phyloP scores from a whole-genome alignment of 2,329 filamentous ascomycete genomes.

The Helminthosporium solani region DNA sequence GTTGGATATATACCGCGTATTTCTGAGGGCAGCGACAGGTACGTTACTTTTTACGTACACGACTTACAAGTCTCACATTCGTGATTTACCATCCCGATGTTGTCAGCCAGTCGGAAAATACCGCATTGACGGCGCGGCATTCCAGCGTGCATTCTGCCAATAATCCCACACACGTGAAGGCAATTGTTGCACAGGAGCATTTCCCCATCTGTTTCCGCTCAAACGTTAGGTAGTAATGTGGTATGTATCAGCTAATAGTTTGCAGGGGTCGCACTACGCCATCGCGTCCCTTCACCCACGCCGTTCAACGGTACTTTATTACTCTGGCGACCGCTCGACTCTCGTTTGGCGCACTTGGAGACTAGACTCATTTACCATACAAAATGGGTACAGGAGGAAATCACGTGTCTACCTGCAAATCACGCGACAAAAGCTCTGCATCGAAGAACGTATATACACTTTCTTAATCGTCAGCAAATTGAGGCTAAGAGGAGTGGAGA shows the following conservation, averaged over 20 bases:
- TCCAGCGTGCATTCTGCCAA: slow-evolving; percentile 3
- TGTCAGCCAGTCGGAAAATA: slow-evolving; percentile 3
- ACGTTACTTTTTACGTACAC: slow-evolving; percentile 19
- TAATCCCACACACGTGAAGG: slow-evolving; percentile 8
- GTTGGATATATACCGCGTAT: slow-evolving; percentile 29
- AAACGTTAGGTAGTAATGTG: slow-evolving; percentile 11
- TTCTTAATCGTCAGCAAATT: slow-evolving; percentile 15
- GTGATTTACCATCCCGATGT: slow-evolving; percentile 7
- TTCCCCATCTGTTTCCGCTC: slow-evolving; percentile 7
- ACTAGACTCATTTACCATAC: slow-evolving; percentile 22
- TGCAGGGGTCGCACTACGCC: slow-evolving; percentile 22
- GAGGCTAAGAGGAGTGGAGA: slow-evolving; percentile 9
- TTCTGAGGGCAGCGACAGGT: slow-evolving; percentile 25
- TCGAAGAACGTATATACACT: slow-evolving; percentile 23
- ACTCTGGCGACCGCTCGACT: slow-evolving; percentile 32
- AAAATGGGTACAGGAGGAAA: slow-evolving; percentile 29
- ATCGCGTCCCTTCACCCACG: slow-evolving; percentile 12
- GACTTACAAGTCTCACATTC: slow-evolving; percentile 1
- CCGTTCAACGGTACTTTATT: slow-evolving; percentile 6
- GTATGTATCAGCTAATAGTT: slow-evolving; percentile 17
- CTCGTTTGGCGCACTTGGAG: slow-evolving; percentile 29
- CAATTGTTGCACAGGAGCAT: slow-evolving; percentile 11
- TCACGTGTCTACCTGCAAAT: slow-evolving; percentile 16
- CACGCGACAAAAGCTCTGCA: slow-evolving; percentile 18
- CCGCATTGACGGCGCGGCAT: not conserved